Percentiles rank a stretch among this genome's conserved stretches.
Evolutionary conservation across 768 basidiomycete species (phyloP).

Genomic region (Leccinum arenicola): DNA sequence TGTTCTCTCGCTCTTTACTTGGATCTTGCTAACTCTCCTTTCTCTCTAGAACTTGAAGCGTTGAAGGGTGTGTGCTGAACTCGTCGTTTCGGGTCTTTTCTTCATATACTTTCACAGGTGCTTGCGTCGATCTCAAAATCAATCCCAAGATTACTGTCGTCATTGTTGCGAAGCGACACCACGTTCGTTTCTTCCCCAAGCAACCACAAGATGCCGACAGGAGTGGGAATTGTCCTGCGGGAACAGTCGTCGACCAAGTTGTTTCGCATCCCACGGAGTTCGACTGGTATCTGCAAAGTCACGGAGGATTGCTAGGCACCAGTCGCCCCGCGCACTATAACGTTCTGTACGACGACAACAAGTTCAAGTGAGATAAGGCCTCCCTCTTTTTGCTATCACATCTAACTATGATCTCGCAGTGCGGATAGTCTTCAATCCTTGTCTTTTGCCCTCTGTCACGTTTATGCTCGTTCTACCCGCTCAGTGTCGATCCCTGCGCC

Average conservation of each 20-base stretch:
- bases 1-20: conserved; percentile 7
- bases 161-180: conserved; percentile 66
- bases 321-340: conserved; percentile 64
- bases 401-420: conserved; percentile 31
- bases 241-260: conserved; percentile 72
- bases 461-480: conserved; percentile 76
- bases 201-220: conserved; percentile 48
- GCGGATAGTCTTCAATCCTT: conserved; percentile 66
- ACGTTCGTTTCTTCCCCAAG: conserved; percentile 53
- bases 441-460: conserved; percentile 76
- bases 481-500: conserved; percentile 83
- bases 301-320: conserved; percentile 75
- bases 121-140: conserved; percentile 58
- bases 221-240: conserved; percentile 73
- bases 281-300: conserved; percentile 78
- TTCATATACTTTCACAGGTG: conserved; percentile 40
- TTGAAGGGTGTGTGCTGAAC: conserved; percentile 47
- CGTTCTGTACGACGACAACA: conserved; percentile 47
- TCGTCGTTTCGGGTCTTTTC: conserved; percentile 1
- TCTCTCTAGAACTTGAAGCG: conserved; percentile 49
- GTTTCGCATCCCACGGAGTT: conserved; percentile 70
- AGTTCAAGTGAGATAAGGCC: conserved; percentile 46
- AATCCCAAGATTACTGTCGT: conserved; percentile 70
- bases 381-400: neutral
- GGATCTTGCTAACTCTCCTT: conserved; percentile 1